Conservation (phyloP, 148 eudicot genomes). For the Nyssa sinensis region DNA sequence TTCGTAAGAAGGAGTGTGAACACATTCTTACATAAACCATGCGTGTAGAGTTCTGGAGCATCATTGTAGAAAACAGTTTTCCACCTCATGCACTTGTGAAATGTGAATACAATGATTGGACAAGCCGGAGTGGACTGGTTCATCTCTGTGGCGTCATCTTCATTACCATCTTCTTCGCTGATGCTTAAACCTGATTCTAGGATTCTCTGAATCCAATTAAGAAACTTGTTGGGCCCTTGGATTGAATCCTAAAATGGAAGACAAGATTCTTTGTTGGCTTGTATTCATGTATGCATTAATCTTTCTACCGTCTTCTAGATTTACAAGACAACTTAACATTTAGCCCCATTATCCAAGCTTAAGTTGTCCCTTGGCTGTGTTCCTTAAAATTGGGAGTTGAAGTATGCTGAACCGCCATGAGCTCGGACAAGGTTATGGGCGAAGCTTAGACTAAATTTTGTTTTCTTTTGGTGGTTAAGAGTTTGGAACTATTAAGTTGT, state of each 20-base stretch:
- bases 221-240: background rate
- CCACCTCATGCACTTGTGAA: background rate
- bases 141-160: background rate
- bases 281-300: background rate
- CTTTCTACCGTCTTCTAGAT: background rate
- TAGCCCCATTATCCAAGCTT: too few species aligned
- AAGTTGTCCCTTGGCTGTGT: too few species aligned
- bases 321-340: background rate
- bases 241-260: background rate
- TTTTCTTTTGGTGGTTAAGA: too few species aligned
- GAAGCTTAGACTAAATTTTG: too few species aligned
- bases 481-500: too few species aligned
- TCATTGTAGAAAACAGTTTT: background rate
- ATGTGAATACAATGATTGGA: background rate
- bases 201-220: background rate
- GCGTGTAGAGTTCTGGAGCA: background rate
- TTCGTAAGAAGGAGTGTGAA: background rate
- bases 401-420: too few species aligned
- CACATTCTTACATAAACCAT: background rate
- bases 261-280: background rate
- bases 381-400: too few species aligned
- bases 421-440: too few species aligned
- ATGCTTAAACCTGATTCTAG: background rate
- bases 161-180: background rate
- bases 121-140: background rate